Percentiles rank a stretch among this genome's conserved stretches.
phyloP scores from a whole-genome alignment of 2,329 filamentous ascomycete genomes.

The Colletotrichum musae region DNA sequence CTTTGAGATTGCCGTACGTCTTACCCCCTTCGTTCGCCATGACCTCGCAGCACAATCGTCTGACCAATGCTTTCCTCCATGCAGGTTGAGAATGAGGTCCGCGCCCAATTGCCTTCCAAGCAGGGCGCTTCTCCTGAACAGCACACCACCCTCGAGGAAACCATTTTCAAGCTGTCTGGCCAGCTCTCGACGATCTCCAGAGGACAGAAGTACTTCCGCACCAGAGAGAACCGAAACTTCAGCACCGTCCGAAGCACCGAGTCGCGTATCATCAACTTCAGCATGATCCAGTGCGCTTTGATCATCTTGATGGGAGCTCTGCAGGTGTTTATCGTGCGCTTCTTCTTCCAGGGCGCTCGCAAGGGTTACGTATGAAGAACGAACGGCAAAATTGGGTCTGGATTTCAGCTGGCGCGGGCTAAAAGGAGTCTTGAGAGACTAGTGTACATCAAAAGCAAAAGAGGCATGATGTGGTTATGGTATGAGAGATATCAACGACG shows the following conservation, averaged over 20 bases:
- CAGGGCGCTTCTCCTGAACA: constrained; percentile 92
- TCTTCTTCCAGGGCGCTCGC: constrained; percentile 92
- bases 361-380: constrained; percentile 76
- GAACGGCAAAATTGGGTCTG: constrained; percentile 28
- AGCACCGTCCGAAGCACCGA: constrained; percentile 98
- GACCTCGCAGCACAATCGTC: constrained; percentile 9
- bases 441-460: constrained; percentile 40
- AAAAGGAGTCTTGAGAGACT: constrained; percentile 35
- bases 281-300: constrained; percentile 90
- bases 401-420: constrained; percentile 29
- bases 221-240: constrained; percentile 98
- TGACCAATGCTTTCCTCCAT: constrained; percentile 27
- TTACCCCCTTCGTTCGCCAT: constrained; percentile 27
- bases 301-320: constrained; percentile 96
- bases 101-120: constrained; percentile 87
- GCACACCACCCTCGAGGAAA: constrained; percentile 90
- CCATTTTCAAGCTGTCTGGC: constrained; percentile 93
- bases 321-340: constrained; percentile 96
- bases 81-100: constrained; percentile 91
- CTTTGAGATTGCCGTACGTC: constrained; percentile 91
- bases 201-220: constrained; percentile 99
- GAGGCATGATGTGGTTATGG: constrained; percentile 37
- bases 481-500: constrained; percentile 37
- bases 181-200: constrained; percentile 94
- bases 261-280: constrained; percentile 96